Evolutionary conservation across 768 basidiomycete genomes (phyloP), one percentile per base, ranked within the genome.

Genomic region (Pleurotus eryngii): DNA sequence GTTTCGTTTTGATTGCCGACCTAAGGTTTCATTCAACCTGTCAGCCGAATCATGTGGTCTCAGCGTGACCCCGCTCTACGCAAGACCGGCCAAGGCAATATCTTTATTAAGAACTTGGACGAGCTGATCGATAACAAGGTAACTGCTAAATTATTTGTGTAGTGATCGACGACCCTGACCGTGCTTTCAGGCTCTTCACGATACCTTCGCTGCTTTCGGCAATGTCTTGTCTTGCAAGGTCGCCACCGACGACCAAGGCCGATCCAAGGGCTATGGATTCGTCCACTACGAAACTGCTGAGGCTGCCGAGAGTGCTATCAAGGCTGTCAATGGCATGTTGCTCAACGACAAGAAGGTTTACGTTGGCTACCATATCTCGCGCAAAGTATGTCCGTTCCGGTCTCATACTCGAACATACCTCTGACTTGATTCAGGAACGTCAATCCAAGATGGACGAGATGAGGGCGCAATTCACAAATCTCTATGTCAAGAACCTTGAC

Each of bases 301-400:
- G 74, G 91, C 96, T 17, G 95, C 95, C 58, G 92, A 95, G 12
- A 86, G 82, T 50, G 97, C 97, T 63, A 98, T 99, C 82, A 95
- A 97, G 75, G 90, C 93, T 56, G 97, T 98, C 70, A 97, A 99
- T 71, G 95, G 96, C 63, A 99, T 99, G 97, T 74, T 99, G 63
- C 80, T 99, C 70, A 98, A 98, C 75, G 97, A 99, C 81, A 98
- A 97, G 78, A 98, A 98, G 80, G 97, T 99, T 63, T 99, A 88
- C 66, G 97, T 99, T 63, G 97, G 97, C 56, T 84, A 94, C 68
- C 96, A 99, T 76, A 90, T 98, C 70, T 92, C 94, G 60, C 92
- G 92, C 81, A 97, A 96, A 87, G 90, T 87, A 22, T 15, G 78
- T 71, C 5, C 11, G 5, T 9, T 18, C 26, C 20, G 18, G 18